Evolutionary conservation across 2,329 filamentous ascomycete genomes (phyloP).

Genomic region (Zopfia rhizophila): DNA sequence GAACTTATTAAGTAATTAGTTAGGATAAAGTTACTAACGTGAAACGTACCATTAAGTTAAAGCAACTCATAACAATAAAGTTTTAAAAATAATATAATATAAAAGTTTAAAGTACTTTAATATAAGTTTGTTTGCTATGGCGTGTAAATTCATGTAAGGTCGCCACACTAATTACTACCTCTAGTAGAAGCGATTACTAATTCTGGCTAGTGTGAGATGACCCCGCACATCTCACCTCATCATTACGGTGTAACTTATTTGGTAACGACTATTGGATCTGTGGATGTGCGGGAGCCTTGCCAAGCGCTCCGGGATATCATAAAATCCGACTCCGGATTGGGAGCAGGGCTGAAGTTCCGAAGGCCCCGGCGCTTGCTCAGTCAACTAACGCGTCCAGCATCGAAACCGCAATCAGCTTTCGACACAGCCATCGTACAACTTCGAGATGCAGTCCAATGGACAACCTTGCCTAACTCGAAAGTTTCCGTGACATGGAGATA

Average conservation of each 20-base stretch:
- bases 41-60: too few species aligned
- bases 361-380: constrained; percentile 11
- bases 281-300: constrained; percentile 15
- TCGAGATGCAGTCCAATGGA: constrained; percentile 8
- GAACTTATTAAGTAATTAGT: too few species aligned
- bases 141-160: too few species aligned
- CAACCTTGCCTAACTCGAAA: constrained; percentile 21
- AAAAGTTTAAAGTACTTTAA: too few species aligned
- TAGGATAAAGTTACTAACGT: too few species aligned
- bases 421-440: constrained; percentile 1
- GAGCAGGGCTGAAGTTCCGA: constrained; percentile 13
- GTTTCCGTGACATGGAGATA: constrained; percentile 21
- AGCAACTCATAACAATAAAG: too few species aligned
- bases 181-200: too few species aligned
- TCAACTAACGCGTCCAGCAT: constrained; percentile 20
- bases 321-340: constrained; percentile 16
- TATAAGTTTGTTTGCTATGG: too few species aligned
- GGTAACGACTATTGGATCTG: constrained; percentile 12
- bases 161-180: too few species aligned
- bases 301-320: constrained; percentile 15
- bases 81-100: too few species aligned
- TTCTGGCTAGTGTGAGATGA: too few species aligned
- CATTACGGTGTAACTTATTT: constrained; percentile 1
- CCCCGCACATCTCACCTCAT: not conserved
- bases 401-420: constrained; percentile 15